phyloP scores from a whole-genome alignment of 2,329 filamentous ascomycete genomes.

The Didymella pomorum region DNA sequence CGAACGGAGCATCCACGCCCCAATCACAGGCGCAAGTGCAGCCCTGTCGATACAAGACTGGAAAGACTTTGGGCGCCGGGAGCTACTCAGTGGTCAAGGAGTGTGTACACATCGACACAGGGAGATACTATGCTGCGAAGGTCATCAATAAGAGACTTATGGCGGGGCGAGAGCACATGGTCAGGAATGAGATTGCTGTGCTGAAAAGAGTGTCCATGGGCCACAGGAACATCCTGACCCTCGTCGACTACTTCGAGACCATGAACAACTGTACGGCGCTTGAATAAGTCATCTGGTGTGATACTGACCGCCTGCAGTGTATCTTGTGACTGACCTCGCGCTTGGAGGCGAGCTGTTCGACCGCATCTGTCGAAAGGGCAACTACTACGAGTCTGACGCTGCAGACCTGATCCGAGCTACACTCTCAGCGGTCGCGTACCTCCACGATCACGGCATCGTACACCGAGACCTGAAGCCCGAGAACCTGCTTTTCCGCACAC shows the following conservation, averaged over 20 bases:
- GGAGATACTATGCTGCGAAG: conserved; percentile 97
- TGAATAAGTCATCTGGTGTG: background rate
- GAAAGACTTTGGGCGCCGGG: conserved; percentile 94
- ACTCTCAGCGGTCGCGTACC: conserved; percentile 95
- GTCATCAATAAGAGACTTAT: conserved; percentile 99
- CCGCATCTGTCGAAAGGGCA: conserved; percentile 97
- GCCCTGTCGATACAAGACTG: conserved; percentile 97
- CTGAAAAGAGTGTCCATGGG: conserved; percentile 99
- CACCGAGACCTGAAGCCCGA: conserved; percentile 98
- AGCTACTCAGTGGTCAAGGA: conserved; percentile 99
- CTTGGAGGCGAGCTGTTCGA: conserved; percentile 97
- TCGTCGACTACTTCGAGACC: conserved; percentile 99
- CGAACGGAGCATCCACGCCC: conserved; percentile 45
- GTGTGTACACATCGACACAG: conserved; percentile 97
- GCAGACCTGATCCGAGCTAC: conserved; percentile 94
- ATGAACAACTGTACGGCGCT: conserved; percentile 84
- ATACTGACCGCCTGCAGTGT: conserved; percentile 63
- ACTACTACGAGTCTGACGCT: conserved; percentile 97
- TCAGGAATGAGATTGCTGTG: conserved; percentile 95
- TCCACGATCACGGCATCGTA: conserved; percentile 98
- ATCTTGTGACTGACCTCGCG: conserved; percentile 95
- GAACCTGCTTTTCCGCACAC: conserved; percentile 94
- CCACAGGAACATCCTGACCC: conserved; percentile 95
- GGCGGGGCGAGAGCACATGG: conserved; percentile 98
- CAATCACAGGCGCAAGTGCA: conserved; percentile 70